Evolutionary conservation across 345 rosid species (phyloP), one percentile per base, ranked within the genome.

Genomic region (Eucalyptus cloeziana): DNA sequence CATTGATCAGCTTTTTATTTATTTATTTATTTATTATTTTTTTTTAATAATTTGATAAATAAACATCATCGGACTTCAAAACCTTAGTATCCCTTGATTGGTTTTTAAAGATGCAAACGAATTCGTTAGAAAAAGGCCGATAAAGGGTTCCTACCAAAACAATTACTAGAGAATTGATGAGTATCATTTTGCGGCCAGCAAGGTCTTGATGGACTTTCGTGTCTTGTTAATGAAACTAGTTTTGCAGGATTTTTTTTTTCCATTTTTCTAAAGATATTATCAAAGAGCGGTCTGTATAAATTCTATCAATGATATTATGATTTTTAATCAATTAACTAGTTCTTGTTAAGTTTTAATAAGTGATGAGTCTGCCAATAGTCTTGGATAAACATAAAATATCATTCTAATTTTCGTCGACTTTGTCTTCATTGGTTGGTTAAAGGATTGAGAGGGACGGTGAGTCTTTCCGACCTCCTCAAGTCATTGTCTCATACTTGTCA

Each of bases 281-380:
- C 71, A 13, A 62, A 62, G 9, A 13, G 33, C 2, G 13, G 5
- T 30, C 2, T 6, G 4, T 62, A 71, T 13, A 71, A 22, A 37
- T 71, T 71, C 19, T 3, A 71, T 19, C 25, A 5, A 2, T 16
- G 45, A 19, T 19, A 37, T 37, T 33, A 16, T 0, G 79, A 31
- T 67, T 31, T 67, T 67, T 31, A 31, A 31, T 67, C 5, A 10
- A 14, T 67, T 14, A 15, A 31, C 13, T 19, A 37, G 3, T 71
- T 31, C 2, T 71, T 10, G 8, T 9, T 71, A 19, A 37, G 45
- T 37, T 71, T 37, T 19, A 37, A 19, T 19, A 10, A 37, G 45
- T 71, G 14, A 6, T 3, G 8, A 9, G 45, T 17, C 2, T 6
- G 14, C 2, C 0, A 0, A 19, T 3, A 19, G 1, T 3, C 13